These are phyloP conservation scores for Microsporum audouinii DNA, from an alignment of 2,329 filamentous ascomycete species.

Conservation along the genomic window DNA sequence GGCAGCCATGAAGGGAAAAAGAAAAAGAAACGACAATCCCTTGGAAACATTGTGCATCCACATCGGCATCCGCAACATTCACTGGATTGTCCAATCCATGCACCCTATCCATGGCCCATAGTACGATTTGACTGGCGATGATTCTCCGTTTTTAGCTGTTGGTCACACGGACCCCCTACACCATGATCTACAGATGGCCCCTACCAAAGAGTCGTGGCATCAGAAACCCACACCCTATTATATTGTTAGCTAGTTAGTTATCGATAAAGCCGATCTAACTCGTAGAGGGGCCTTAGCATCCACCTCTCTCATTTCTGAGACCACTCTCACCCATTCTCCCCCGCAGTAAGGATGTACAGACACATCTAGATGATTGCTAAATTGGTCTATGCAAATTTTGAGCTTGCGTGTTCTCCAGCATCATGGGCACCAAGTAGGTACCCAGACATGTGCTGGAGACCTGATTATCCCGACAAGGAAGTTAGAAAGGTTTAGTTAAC, in stretches of 20 bases:
- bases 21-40: not conserved
- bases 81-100: not conserved
- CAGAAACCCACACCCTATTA: not conserved
- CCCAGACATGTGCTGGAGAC: not conserved
- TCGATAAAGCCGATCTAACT: not conserved
- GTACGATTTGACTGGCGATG: not conserved
- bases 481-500: not conserved
- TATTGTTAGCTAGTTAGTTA: not conserved
- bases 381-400: not conserved
- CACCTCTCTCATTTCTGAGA: not conserved
- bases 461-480: not conserved
- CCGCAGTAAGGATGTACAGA: not conserved
- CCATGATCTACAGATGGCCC: slow-evolving; percentile 1
- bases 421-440: not conserved
- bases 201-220: not conserved
- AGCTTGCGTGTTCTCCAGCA: not conserved
- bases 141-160: slow-evolving; percentile 1
- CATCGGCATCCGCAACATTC: not conserved
- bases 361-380: not conserved
- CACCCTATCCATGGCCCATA: not conserved
- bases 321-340: not conserved
- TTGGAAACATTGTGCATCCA: not conserved
- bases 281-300: not conserved
- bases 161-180: slow-evolving; percentile 2
- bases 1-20: not conserved